Evolutionary conservation across 768 basidiomycete species (phyloP).

Genomic region (Boletus rubescentipes): DNA sequence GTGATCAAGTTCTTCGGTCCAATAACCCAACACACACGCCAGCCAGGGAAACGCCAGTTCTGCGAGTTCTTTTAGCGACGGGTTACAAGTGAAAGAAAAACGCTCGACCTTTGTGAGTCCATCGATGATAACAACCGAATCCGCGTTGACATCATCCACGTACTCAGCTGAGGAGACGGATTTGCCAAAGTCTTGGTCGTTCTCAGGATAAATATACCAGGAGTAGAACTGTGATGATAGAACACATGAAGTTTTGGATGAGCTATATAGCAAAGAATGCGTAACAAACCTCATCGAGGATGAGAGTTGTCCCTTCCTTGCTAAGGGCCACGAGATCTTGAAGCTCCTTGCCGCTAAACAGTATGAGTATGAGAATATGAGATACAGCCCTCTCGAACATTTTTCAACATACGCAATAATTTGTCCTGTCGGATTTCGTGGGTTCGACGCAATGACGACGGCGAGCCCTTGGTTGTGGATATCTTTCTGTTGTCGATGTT

Average conservation of each 20-base stretch:
- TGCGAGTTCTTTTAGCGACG: conserved; percentile 34
- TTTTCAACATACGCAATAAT: conserved; percentile 53
- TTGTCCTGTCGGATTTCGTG: conserved; percentile 97
- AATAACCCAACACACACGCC: conserved; percentile 92
- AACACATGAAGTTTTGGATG: background rate
- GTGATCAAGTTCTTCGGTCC: conserved; percentile 87
- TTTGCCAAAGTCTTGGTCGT: conserved; percentile 69
- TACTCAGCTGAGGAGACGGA: conserved; percentile 82
- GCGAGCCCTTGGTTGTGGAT: conserved; percentile 80
- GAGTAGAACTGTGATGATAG: conserved; percentile 70
- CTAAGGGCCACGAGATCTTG: conserved; percentile 73
- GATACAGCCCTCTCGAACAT: background rate
- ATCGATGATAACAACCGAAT: conserved; percentile 83
- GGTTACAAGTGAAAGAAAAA: background rate
- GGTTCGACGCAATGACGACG: conserved; percentile 88
- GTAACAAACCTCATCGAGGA: conserved; percentile 70
- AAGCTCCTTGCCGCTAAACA: conserved; percentile 68
- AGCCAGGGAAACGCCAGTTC: conserved; percentile 95
- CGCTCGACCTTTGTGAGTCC: conserved; percentile 80
- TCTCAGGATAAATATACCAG: conserved; percentile 91
- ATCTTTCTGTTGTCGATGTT: conserved; percentile 51
- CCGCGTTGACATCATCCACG: conserved; percentile 84
- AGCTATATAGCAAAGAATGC: background rate
- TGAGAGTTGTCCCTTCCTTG: conserved; percentile 77
- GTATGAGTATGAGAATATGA: conserved; percentile 16